These are phyloP conservation scores for Cystoderma amianthinum DNA, from an alignment of 768 basidiomycete species.

Conservation along the genomic window DNA sequence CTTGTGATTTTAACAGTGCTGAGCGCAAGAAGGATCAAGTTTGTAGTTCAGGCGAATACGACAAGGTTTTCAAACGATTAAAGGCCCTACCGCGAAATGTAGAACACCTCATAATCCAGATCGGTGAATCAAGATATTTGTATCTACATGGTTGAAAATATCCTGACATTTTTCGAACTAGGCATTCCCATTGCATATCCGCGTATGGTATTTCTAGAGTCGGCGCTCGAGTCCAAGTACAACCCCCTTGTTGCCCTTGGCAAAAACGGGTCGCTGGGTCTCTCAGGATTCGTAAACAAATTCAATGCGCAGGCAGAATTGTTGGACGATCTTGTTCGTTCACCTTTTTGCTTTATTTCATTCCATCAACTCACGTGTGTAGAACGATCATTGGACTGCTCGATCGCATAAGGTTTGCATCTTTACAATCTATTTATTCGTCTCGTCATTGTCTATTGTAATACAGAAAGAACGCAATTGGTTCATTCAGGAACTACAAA, in stretches of 20 bases:
- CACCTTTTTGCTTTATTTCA: not conserved
- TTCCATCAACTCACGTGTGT: not conserved
- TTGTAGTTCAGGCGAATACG: constrained; percentile 69
- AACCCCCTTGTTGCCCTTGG: constrained; percentile 82
- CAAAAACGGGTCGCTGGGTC: constrained; percentile 54
- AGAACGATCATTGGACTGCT: constrained; percentile 94
- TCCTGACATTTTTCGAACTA: constrained; percentile 10
- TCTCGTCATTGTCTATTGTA: constrained; percentile 2
- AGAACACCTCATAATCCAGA: constrained; percentile 78
- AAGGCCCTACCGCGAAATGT: constrained; percentile 52
- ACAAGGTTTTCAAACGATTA: constrained; percentile 61
- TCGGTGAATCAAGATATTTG: constrained; percentile 37
- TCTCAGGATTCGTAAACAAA: constrained; percentile 81
- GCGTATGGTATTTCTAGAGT: constrained; percentile 85
- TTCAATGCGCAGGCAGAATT: constrained; percentile 92
- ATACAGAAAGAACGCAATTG: constrained; percentile 83
- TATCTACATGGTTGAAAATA: not conserved
- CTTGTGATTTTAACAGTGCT: constrained; percentile 41
- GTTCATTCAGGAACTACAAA: constrained; percentile 76
- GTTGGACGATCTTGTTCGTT: constrained; percentile 78
- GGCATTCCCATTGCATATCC: constrained; percentile 88
- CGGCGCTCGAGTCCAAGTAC: constrained; percentile 68
- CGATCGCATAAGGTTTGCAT: constrained; percentile 62
- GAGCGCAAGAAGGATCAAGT: constrained; percentile 82
- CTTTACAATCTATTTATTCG: constrained; percentile 2